Conservation (phyloP, 2,329 filamentous ascomycete genomes). For the Colletotrichum neosansevieriae region DNA sequence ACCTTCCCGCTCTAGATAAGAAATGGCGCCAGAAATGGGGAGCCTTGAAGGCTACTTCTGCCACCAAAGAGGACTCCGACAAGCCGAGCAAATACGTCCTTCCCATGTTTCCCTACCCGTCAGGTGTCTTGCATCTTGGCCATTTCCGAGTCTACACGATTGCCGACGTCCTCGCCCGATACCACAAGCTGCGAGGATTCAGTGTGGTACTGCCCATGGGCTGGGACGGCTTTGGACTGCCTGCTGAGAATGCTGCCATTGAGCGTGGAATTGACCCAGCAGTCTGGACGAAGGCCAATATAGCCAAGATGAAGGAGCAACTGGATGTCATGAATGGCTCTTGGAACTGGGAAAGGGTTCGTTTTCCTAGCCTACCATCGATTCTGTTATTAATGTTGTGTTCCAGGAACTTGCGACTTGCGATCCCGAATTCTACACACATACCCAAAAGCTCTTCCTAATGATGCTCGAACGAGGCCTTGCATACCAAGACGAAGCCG, state of each 20-base stretch:
- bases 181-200: constrained; percentile 78
- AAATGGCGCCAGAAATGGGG: constrained; percentile 67
- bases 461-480: constrained; percentile 79
- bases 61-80: constrained; percentile 38
- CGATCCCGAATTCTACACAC: constrained; percentile 87
- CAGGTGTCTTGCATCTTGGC: constrained; percentile 86
- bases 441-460: constrained; percentile 88
- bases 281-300: constrained; percentile 84
- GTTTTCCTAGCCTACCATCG: constrained; percentile 49
- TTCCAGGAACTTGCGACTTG: constrained; percentile 84
- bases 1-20: constrained; percentile 60
- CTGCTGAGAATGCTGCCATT: constrained; percentile 91
- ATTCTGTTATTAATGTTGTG: constrained; percentile 25
- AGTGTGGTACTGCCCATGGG: constrained; percentile 90
- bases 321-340: constrained; percentile 81
- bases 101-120: constrained; percentile 95
- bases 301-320: constrained; percentile 86
- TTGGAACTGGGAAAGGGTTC: constrained; percentile 86
- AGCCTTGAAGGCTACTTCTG: constrained; percentile 36
- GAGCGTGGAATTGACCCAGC: constrained; percentile 83
- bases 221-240: constrained; percentile 93
- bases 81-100: constrained; percentile 72
- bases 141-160: constrained; percentile 93
- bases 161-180: constrained; percentile 85
- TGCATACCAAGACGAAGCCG: constrained; percentile 84